Percentiles rank a stretch among this genome's conserved stretches.
Evolutionary conservation across 371 early-diverging fungal species (phyloP).

Genomic region (Zychaea mexicana): DNA sequence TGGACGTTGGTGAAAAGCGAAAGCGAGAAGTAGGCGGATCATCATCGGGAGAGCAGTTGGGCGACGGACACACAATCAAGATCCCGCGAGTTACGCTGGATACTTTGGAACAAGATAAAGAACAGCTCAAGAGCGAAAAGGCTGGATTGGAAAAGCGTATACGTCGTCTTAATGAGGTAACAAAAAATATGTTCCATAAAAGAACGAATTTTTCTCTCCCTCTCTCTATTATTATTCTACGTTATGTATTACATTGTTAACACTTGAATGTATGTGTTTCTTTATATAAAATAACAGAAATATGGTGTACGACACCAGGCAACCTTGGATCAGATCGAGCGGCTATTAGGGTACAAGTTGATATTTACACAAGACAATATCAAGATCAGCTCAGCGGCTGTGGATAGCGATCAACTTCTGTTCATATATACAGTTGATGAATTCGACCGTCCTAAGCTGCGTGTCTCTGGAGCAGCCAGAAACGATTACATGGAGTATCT

Average conservation of each 20-base stretch:
- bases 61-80: slow-evolving; percentile 5
- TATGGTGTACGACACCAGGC: too few species aligned
- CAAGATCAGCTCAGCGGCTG: slow-evolving; percentile 68
- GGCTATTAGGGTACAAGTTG: slow-evolving; percentile 76
- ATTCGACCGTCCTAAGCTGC: slow-evolving; percentile 60
- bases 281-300: too few species aligned
- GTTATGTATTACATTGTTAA: too few species aligned
- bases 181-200: too few species aligned
- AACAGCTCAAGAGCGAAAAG: slow-evolving; percentile 38
- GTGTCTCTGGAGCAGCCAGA: slow-evolving; percentile 65
- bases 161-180: slow-evolving; percentile 65
- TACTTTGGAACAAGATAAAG: slow-evolving; percentile 55
- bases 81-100: slow-evolving; percentile 58
- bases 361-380: slow-evolving; percentile 73
- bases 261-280: too few species aligned
- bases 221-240: too few species aligned
- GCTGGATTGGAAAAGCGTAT: slow-evolving; percentile 65
- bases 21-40: background rate
- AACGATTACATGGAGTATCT: slow-evolving; percentile 58
- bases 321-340: slow-evolving; percentile 66
- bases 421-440: slow-evolving; percentile 68
- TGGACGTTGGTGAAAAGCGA: background rate
- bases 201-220: background rate
- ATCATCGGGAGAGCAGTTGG: background rate
- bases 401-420: slow-evolving; percentile 52